Percentiles rank a stretch among this genome's conserved stretches.
These are phyloP conservation scores for Chenopodium formosanum DNA, from an alignment of 148 eudicot species.

Conservation along the genomic window DNA sequence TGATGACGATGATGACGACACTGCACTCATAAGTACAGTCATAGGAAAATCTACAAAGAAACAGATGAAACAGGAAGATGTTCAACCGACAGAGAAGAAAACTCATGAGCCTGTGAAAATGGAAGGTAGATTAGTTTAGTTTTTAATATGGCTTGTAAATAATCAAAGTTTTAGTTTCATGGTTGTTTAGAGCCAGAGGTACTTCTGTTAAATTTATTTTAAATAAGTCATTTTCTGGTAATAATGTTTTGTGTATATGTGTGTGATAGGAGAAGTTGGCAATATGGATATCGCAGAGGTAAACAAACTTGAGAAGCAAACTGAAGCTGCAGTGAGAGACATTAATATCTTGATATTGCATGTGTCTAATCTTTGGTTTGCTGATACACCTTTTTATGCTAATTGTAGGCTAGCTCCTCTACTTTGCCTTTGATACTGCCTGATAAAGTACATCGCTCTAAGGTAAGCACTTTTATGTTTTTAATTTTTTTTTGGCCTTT, in stretches of 20 bases:
- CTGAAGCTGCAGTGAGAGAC: constrained; percentile 57
- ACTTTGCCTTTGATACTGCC: constrained; percentile 74
- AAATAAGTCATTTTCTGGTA: background rate
- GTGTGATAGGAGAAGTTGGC: constrained; percentile 35
- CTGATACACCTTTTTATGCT: constrained; percentile 10
- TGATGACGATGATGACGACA: constrained; percentile 26
- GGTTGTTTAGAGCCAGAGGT: background rate
- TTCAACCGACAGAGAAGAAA: constrained; percentile 29
- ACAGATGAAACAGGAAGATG: constrained; percentile 37
- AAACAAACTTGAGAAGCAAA: constrained; percentile 48
- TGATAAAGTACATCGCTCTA: constrained; percentile 76
- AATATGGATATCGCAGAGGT: constrained; percentile 46
- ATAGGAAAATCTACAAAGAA: constrained; percentile 57
- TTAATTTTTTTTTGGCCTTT: background rate
- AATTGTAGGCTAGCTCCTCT: constrained; percentile 70
- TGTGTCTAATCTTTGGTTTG: background rate
- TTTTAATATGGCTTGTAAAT: background rate
- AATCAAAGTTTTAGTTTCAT: background rate
- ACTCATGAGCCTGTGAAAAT: constrained; percentile 23
- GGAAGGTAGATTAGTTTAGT: constrained; percentile 27
- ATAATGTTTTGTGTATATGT: background rate
- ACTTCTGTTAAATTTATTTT: background rate
- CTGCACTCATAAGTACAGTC: constrained; percentile 24
- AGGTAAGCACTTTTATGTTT: constrained; percentile 41
- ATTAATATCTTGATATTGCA: constrained; percentile 21